A percentile compares a stretch with the other conserved stretches of the same genome.
Evolutionary conservation across 2,329 filamentous ascomycete genomes (phyloP).

Genomic region (Colletotrichum acutatum): DNA sequence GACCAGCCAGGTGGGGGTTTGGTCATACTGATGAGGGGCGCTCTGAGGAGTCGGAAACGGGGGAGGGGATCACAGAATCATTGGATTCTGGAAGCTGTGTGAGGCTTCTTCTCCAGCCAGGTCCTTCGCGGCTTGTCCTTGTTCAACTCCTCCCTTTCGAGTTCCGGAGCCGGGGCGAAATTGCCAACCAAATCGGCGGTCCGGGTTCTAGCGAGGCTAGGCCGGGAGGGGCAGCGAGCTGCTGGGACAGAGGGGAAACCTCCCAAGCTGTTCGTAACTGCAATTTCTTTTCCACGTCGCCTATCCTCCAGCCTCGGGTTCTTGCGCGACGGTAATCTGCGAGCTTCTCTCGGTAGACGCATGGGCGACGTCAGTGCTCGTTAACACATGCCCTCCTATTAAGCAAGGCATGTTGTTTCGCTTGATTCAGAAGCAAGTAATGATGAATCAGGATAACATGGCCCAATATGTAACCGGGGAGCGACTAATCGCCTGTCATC

Average conservation of each 20-base stretch:
- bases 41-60: neutral
- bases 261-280: slow-evolving; percentile 16
- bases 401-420: neutral
- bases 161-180: slow-evolving; percentile 19
- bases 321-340: neutral
- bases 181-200: slow-evolving; percentile 24
- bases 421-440: neutral
- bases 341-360: neutral
- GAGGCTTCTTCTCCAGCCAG: neutral
- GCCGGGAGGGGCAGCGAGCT: slow-evolving; percentile 14
- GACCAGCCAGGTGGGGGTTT: neutral
- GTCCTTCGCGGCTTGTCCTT: neutral
- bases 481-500: neutral
- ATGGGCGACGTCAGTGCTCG: slow-evolving; percentile 6
- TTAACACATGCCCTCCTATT: neutral
- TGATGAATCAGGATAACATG: neutral
- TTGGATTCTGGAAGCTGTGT: slow-evolving; percentile 11
- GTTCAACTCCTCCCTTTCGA: neutral
- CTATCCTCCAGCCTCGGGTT: slow-evolving; percentile 11
- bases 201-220: slow-evolving; percentile 26
- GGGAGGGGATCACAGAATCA: neutral
- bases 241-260: neutral
- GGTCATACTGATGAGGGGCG: neutral
- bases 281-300: slow-evolving; percentile 21
- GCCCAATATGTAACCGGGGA: neutral